phyloP scores from a whole-genome alignment of 2,329 filamentous ascomycete species.

The Nectriaceae sp. region DNA sequence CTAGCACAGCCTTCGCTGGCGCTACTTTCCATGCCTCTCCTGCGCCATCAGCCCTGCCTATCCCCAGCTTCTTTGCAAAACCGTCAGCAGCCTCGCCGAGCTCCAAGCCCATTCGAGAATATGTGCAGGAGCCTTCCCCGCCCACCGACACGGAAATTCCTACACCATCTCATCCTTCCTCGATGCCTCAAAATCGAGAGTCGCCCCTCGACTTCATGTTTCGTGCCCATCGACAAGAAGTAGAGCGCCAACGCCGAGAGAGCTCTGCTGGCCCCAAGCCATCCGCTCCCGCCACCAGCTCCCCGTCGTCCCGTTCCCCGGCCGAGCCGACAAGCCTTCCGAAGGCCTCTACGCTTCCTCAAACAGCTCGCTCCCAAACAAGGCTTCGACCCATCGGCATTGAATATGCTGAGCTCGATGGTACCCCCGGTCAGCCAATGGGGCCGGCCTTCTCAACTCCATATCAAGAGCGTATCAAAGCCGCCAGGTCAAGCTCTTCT shows the following conservation, averaged over 20 bases:
- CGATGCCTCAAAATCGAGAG: slow-evolving; percentile 45
- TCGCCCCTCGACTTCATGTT: slow-evolving; percentile 92
- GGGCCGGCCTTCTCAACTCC: slow-evolving; percentile 70
- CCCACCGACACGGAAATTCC: slow-evolving; percentile 55
- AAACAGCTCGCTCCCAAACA: slow-evolving; percentile 24
- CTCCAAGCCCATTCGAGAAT: slow-evolving; percentile 37
- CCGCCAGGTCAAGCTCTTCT: slow-evolving; percentile 44
- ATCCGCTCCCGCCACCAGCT: slow-evolving; percentile 46
- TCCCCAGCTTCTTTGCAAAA: slow-evolving; percentile 83
- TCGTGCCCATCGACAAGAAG: slow-evolving; percentile 80
- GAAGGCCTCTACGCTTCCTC: slow-evolving; percentile 26
- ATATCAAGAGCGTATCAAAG: slow-evolving; percentile 62
- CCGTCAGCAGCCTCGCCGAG: slow-evolving; percentile 67
- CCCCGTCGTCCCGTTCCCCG: slow-evolving; percentile 49
- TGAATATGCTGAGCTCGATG: slow-evolving; percentile 60
- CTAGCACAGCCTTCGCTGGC: slow-evolving; percentile 75
- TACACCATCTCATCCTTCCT: slow-evolving; percentile 43
- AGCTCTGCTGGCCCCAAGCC: slow-evolving; percentile 50
- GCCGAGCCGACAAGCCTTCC: slow-evolving; percentile 27
- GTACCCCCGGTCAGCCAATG: slow-evolving; percentile 54
- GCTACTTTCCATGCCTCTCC: slow-evolving; percentile 95
- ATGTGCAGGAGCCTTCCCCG: slow-evolving; percentile 47
- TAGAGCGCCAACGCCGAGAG: slow-evolving; percentile 58
- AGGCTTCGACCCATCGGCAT: slow-evolving; percentile 26
- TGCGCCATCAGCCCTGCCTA: slow-evolving; percentile 83